phyloP scores from a whole-genome alignment of 2,329 filamentous ascomycete species.

The Nemania bipapillata region DNA sequence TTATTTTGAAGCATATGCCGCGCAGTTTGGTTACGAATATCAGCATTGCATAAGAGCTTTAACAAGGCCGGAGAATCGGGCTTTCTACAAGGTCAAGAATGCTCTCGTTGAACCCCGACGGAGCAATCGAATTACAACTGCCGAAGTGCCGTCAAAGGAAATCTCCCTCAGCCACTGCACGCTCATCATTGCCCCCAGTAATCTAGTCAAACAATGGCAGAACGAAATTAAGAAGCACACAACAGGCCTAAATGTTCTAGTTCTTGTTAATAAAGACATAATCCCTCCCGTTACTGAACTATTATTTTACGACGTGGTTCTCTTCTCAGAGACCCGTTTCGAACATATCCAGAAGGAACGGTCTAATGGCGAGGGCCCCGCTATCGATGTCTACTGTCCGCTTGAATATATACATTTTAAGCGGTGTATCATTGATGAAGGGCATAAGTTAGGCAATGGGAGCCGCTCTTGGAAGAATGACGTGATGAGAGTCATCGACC shows the following conservation, averaged over 20 bases:
- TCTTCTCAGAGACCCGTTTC: slow-evolving; percentile 80
- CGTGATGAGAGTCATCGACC: slow-evolving; percentile 63
- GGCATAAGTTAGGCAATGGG: slow-evolving; percentile 81
- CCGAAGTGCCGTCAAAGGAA: slow-evolving; percentile 54
- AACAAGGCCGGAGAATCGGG: slow-evolving; percentile 60
- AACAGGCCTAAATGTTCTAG: slow-evolving; percentile 69
- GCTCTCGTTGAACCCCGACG: slow-evolving; percentile 58
- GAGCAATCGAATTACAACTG: slow-evolving; percentile 52
- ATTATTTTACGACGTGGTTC: slow-evolving; percentile 75
- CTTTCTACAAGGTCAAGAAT: slow-evolving; percentile 64
- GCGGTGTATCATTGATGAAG: slow-evolving; percentile 90
- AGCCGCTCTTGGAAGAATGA: slow-evolving; percentile 65
- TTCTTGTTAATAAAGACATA: slow-evolving; percentile 65
- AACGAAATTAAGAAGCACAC: slow-evolving; percentile 84
- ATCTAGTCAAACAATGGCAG: slow-evolving; percentile 85
- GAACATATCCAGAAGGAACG: slow-evolving; percentile 68
- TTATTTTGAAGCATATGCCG: slow-evolving; percentile 66
- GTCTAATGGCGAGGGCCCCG: slow-evolving; percentile 49
- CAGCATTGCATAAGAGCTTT: slow-evolving; percentile 67
- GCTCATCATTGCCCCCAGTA: slow-evolving; percentile 82
- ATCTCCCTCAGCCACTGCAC: slow-evolving; percentile 75
- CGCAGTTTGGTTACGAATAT: slow-evolving; percentile 61
- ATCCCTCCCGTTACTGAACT: slow-evolving; percentile 71
- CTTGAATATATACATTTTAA: slow-evolving; percentile 82
- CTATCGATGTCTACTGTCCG: slow-evolving; percentile 61